phyloP scores from a whole-genome alignment of 1,284 basidiomycete genomes.

The Ustilago curta region DNA sequence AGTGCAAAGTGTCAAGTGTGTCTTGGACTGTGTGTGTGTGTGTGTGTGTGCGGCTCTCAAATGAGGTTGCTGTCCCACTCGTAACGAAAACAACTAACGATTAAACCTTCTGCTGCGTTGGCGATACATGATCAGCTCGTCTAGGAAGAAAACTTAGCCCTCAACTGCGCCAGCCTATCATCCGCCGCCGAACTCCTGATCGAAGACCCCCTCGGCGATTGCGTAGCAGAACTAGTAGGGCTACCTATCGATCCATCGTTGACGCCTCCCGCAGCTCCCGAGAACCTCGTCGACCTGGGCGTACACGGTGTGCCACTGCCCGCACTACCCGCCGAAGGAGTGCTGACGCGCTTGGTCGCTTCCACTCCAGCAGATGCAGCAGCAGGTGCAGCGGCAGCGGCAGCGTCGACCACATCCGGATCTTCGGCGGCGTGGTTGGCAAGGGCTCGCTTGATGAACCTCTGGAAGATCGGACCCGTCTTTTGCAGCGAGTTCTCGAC shows the following conservation, averaged over 20 bases:
- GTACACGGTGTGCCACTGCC: constrained; percentile 17
- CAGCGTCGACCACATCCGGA: constrained; percentile 72
- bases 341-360: constrained; percentile 20
- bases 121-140: no score
- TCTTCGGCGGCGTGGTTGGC: constrained; percentile 81
- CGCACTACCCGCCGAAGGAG: constrained; percentile 14
- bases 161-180: constrained; percentile 60
- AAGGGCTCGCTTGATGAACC: constrained; percentile 70
- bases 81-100: no score
- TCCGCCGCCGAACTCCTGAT: constrained; percentile 44
- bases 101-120: no score
- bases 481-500: constrained; percentile 74
- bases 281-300: constrained; percentile 15
- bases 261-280: neutral
- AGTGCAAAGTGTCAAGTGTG: neutral
- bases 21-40: no score
- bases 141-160: constrained; percentile 58
- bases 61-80: no score
- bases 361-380: constrained; percentile 6
- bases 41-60: neutral
- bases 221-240: constrained; percentile 25
- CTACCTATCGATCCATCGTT: constrained; percentile 28
- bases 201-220: constrained; percentile 26
- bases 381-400: neutral
- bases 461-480: constrained; percentile 71